Evolutionary conservation across 345 rosid genomes (phyloP).

Genomic region (Salix purpurea): DNA sequence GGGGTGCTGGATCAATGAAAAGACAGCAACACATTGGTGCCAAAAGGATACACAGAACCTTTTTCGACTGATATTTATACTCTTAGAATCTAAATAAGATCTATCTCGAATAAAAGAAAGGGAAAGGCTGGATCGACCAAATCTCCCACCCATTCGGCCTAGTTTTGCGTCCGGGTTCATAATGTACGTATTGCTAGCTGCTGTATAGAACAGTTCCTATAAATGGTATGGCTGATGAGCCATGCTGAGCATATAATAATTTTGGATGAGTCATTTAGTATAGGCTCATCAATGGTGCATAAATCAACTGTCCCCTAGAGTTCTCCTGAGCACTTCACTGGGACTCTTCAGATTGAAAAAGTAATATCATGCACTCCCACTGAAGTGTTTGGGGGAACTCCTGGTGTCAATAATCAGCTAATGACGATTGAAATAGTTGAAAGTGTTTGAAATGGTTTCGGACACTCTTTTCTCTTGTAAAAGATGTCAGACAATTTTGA

Average conservation of each 20-base stretch:
- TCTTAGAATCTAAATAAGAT: neutral
- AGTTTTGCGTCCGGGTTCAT: neutral
- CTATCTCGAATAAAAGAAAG: neutral
- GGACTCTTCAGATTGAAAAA: neutral
- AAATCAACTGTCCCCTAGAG: constrained; percentile 31
- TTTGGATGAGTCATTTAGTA: neutral
- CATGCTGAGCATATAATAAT: neutral
- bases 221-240: neutral
- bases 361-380: neutral
- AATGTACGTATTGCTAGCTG: neutral
- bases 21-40: no score
- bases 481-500: no score
- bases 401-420: neutral
- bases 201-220: neutral
- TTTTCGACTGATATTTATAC: no score
- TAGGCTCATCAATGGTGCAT: neutral
- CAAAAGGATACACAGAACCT: no score
- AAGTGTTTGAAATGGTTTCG: no score
- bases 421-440: neutral
- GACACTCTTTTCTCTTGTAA: no score
- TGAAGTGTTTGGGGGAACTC: constrained; percentile 71
- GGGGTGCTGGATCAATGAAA: no score
- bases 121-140: constrained; percentile 1
- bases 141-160: neutral
- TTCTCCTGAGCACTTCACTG: constrained; percentile 46